Evolutionary conservation across 371 early-diverging fungal species (phyloP).

Genomic region (Gilbertella persicaria): DNA sequence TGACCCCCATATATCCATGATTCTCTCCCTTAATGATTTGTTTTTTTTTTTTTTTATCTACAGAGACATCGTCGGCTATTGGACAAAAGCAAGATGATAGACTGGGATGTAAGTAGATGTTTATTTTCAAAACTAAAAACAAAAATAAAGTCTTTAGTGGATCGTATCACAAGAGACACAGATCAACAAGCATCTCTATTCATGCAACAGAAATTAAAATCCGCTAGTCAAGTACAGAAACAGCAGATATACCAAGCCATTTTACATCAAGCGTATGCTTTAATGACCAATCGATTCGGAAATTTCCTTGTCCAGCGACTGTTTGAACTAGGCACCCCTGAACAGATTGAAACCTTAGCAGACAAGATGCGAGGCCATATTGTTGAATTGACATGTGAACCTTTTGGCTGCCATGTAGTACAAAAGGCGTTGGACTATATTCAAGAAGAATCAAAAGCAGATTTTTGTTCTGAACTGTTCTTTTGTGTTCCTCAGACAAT

Average conservation of each 20-base stretch:
- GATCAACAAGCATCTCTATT: constrained; percentile 80
- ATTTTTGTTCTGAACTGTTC: constrained; percentile 65
- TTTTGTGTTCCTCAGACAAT: constrained; percentile 68
- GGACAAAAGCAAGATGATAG: constrained; percentile 30
- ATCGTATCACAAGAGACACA: constrained; percentile 70
- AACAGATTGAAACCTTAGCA: constrained; percentile 60
- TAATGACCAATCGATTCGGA: constrained; percentile 79
- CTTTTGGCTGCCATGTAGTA: constrained; percentile 81
- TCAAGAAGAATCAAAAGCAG: constrained; percentile 59
- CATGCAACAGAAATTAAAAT: constrained; percentile 72
- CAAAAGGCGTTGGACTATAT: constrained; percentile 75
- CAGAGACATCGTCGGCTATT: constrained; percentile 30
- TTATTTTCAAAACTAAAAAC: neutral
- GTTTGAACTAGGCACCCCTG: constrained; percentile 64
- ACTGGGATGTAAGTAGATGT: constrained; percentile 39
- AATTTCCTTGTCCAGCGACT: constrained; percentile 78
- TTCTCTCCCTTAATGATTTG: too few species aligned
- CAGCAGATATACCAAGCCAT: constrained; percentile 64
- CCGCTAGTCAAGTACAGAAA: constrained; percentile 55
- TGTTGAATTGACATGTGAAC: constrained; percentile 66
- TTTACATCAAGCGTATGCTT: constrained; percentile 51
- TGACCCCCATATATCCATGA: neutral
- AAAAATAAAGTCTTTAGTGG: constrained; percentile 44
- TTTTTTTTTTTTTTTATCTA: too few species aligned
- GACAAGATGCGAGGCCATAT: constrained; percentile 67